phyloP scores from a whole-genome alignment of 1,284 basidiomycete genomes.

The Ceratobasidium sp. region DNA sequence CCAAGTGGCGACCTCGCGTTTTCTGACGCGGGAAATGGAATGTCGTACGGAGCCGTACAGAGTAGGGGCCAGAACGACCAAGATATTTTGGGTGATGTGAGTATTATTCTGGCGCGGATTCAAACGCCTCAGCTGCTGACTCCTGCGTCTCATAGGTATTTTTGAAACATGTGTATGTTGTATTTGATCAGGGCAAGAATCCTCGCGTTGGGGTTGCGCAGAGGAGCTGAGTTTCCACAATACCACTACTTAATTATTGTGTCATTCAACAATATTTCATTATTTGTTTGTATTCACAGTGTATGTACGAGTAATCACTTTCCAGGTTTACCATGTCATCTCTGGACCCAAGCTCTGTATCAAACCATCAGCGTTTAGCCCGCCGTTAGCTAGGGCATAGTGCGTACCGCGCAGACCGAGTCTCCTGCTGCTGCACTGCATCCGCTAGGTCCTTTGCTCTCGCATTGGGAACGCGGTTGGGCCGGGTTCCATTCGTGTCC shows the following conservation, averaged over 20 bases:
- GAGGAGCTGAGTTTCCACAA: neutral
- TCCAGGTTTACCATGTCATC: conserved; percentile 39
- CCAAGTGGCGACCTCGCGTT: conserved; percentile 43
- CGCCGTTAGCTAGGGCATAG: neutral
- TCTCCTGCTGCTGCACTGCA: conserved; percentile 32
- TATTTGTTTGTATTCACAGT: neutral
- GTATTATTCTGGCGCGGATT: neutral
- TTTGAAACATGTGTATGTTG: conserved; percentile 42
- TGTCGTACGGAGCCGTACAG: conserved; percentile 44
- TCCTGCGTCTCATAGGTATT: conserved; percentile 28
- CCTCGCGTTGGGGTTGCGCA: conserved; percentile 35
- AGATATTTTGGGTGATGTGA: conserved; percentile 45
- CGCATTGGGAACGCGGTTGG: conserved; percentile 46
- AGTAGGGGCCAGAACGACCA: conserved; percentile 42
- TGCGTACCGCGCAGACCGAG: conserved; percentile 39
- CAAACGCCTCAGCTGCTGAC: neutral
- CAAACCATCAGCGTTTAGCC: neutral
- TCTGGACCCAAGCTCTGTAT: conserved; percentile 43
- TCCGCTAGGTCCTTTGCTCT: conserved; percentile 22
- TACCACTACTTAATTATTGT: neutral
- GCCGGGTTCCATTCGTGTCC: conserved; percentile 53
- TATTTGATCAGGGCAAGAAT: conserved; percentile 40
- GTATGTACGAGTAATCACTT: neutral
- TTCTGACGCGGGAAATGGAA: conserved; percentile 45
- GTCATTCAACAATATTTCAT: neutral